These are phyloP conservation scores for Glutinoglossum americanum DNA, from an alignment of 495 filamentous ascomycete species.

Conservation along the genomic window DNA sequence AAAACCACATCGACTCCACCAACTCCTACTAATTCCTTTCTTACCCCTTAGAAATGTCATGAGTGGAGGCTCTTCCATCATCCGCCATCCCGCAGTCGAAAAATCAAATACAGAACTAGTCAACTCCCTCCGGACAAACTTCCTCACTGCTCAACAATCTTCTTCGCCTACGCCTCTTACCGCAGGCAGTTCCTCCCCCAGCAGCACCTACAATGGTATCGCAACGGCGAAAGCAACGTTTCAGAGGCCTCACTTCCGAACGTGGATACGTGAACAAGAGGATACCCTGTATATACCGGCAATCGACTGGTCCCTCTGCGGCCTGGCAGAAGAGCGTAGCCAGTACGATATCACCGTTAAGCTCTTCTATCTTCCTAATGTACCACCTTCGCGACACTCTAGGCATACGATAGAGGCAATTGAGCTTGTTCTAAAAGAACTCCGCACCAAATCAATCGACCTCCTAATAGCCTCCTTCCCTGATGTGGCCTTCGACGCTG, in stretches of 20 bases:
- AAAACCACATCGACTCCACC: slow-evolving; percentile 3
- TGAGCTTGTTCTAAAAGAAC: slow-evolving; percentile 52
- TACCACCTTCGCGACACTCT: slow-evolving; percentile 35
- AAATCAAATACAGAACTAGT: slow-evolving; percentile 79
- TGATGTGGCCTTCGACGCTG: slow-evolving; percentile 78
- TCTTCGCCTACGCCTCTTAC: slow-evolving; percentile 17
- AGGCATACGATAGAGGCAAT: slow-evolving; percentile 56
- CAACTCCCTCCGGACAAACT: slow-evolving; percentile 64
- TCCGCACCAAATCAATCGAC: slow-evolving; percentile 56
- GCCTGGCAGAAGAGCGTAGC: slow-evolving; percentile 51
- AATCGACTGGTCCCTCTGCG: slow-evolving; percentile 45
- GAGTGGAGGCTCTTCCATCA: slow-evolving; percentile 53
- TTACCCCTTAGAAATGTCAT: slow-evolving; percentile 55
- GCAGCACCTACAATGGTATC: slow-evolving; percentile 10
- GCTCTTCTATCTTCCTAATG: slow-evolving; percentile 67
- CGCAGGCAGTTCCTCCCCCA: slow-evolving; percentile 9
- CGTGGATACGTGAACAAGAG: slow-evolving; percentile 43
- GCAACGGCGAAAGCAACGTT: slow-evolving; percentile 11
- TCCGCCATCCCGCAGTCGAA: slow-evolving; percentile 47
- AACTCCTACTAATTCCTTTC: slow-evolving; percentile 6
- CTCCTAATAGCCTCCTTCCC: slow-evolving; percentile 87
- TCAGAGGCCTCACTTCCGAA: slow-evolving; percentile 14
- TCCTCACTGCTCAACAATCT: slow-evolving; percentile 46
- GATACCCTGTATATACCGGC: slow-evolving; percentile 52
- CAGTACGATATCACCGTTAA: slow-evolving; percentile 90